Percentiles rank a stretch among this genome's conserved stretches.
phyloP scores from a whole-genome alignment of 495 filamentous ascomycete species.

The Physcia stellaris region DNA sequence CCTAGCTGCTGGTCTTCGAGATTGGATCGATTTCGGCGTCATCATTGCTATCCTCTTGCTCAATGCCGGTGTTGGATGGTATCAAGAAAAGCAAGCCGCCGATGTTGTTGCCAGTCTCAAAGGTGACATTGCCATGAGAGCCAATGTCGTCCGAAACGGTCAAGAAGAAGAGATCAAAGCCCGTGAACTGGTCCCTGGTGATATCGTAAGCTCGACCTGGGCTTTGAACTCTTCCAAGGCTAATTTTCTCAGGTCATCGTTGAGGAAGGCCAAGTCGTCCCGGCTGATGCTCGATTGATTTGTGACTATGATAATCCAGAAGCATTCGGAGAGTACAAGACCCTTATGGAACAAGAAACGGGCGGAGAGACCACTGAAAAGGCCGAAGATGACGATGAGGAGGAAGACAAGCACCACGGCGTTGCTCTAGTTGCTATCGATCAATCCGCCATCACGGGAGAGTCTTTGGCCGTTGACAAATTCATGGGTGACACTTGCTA shows the following conservation, averaged over 20 bases:
- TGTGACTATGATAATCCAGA: conserved; percentile 60
- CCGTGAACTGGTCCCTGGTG: conserved; percentile 67
- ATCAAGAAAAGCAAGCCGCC: conserved; percentile 77
- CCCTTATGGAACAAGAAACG: conserved; percentile 41
- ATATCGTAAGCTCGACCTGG: conserved; percentile 49
- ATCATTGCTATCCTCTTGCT: conserved; percentile 69
- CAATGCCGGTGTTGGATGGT: conserved; percentile 72
- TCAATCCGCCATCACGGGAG: conserved; percentile 67
- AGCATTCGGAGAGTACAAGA: conserved; percentile 57
- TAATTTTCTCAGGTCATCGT: conserved; percentile 37
- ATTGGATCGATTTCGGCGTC: conserved; percentile 76
- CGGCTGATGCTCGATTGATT: conserved; percentile 62
- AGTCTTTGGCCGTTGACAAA: conserved; percentile 67
- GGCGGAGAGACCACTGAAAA: conserved; percentile 52
- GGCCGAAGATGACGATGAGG: conserved; percentile 43
- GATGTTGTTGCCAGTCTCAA: conserved; percentile 70
- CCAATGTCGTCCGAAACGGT: conserved; percentile 57
- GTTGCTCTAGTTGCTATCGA: conserved; percentile 52
- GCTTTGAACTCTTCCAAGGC: conserved; percentile 7
- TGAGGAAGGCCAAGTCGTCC: conserved; percentile 64
- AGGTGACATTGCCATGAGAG: conserved; percentile 75
- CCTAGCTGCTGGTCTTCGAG: conserved; percentile 63
- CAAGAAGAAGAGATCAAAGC: conserved; percentile 60
- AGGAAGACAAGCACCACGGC: conserved; percentile 43
- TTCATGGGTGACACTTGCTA: conserved; percentile 59